A percentile compares a stretch with the other conserved stretches of the same genome.
phyloP scores from a whole-genome alignment of 2,329 filamentous ascomycete genomes.

The Colletotrichum sublineola region DNA sequence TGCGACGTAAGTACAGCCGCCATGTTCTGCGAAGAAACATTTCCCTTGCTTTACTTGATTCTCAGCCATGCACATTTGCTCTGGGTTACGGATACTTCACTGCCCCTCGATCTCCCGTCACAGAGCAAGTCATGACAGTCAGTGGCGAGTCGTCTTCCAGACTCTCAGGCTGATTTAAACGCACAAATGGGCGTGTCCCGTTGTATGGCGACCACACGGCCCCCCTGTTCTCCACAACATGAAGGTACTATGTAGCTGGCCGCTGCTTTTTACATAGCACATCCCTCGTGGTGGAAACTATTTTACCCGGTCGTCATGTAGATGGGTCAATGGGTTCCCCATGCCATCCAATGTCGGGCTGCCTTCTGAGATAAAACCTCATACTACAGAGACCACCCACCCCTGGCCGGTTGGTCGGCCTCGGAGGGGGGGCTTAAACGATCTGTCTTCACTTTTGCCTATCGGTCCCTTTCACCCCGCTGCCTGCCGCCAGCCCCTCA shows the following conservation, averaged over 20 bases:
- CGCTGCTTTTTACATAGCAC: slow-evolving; percentile 6
- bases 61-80: slow-evolving; percentile 6
- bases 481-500: slow-evolving; percentile 6
- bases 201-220: slow-evolving; percentile 16
- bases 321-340: slow-evolving; percentile 33
- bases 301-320: slow-evolving; percentile 32
- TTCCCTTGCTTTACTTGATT: slow-evolving; percentile 12
- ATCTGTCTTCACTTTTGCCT: slow-evolving; percentile 35
- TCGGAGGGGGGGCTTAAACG: background rate
- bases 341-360: slow-evolving; percentile 4
- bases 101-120: slow-evolving; percentile 9
- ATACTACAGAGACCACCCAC: slow-evolving; percentile 7
- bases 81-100: slow-evolving; percentile 11
- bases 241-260: background rate
- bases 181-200: slow-evolving; percentile 42
- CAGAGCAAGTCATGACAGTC: slow-evolving; percentile 8
- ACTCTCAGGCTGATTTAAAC: slow-evolving; percentile 40
- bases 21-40: background rate
- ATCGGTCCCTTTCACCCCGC: slow-evolving; percentile 35
- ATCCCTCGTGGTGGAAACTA: slow-evolving; percentile 6
- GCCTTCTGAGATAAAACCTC: background rate
- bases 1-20: background rate
- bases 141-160: slow-evolving; percentile 11
- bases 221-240: slow-evolving; percentile 7
- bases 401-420: slow-evolving; percentile 29